Base-by-base conservation (phyloP, 805 yeast species). In the Starmerella powellii region DNA sequence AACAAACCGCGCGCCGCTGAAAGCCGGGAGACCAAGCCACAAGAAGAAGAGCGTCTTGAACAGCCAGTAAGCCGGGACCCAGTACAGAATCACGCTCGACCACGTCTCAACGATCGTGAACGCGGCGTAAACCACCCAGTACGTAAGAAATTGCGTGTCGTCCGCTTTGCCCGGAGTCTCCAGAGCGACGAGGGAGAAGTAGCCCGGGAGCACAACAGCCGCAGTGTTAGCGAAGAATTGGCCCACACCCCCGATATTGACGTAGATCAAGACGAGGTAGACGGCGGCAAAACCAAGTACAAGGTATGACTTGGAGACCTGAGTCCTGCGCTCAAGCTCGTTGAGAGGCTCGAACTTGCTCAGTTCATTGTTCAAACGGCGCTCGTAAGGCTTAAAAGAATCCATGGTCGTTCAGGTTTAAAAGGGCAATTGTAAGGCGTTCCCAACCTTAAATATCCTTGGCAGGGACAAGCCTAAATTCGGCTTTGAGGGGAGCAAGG, bases 51-150 rank as follows among this genome's bases (percentile, higher is more conserved):
- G 54, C 40, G 95, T 83, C 76, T 91, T 91, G 70, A 91, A 71
- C 58, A 91, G 75, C 76, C 87, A 91, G 73, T 91, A 91, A 61
- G 91, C 86, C 57, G 99, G 98, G 53, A 91, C 66, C 94, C 95
- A 84, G 73, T 86, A 86, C 46, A 88, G 71, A 56, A 91, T 80
- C 29, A 95, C 80, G 57, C 77, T 75, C 41, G 95, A 78, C 97
- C 96, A 91, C 73, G 85, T 91, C 68, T 91, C 99, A 56, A 85
- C 61, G 40, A 91, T 87, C 62, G 78, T 84, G 67, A 91, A 74
- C 55, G 78, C 77, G 13, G 95, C 94, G 60, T 83, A 91, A n/a
- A 91, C 94, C 45, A 91, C 95, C 98, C 98, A 91, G 71, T 91
- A 91, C 12, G 96, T 83, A 37, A 91, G 73, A 60, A 83, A 74